phyloP scores from a whole-genome alignment of 108 stramenopile species.

The Nitzschia palea region DNA sequence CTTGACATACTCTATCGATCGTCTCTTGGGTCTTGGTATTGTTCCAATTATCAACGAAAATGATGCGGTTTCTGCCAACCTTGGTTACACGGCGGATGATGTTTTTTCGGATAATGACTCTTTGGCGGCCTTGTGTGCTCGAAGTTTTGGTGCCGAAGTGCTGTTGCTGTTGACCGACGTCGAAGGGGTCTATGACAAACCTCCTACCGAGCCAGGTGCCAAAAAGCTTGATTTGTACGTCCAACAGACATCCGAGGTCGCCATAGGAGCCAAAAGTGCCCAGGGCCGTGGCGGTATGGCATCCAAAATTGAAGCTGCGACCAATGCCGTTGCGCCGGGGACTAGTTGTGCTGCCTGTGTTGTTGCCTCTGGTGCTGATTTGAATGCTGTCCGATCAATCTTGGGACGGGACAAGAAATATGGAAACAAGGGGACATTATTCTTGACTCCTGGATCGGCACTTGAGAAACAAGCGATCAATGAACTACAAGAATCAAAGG shows the following conservation, averaged over 20 bases:
- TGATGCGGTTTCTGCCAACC: conserved; percentile 93
- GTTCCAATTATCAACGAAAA: conserved; percentile 98
- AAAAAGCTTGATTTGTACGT: conserved; percentile 68
- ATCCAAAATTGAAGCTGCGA: conserved; percentile 91
- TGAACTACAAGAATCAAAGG: conserved; percentile 53
- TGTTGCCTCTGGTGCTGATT: conserved; percentile 82
- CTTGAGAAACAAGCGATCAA: conserved; percentile 73
- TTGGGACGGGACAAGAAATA: conserved; percentile 42
- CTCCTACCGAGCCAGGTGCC: conserved; percentile 78
- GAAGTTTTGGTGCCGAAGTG: conserved; percentile 83
- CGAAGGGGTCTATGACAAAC: conserved; percentile 90
- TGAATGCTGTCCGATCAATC: conserved; percentile 79
- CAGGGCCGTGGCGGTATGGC: conserved; percentile 92
- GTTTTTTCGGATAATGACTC: conserved; percentile 97
- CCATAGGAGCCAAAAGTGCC: conserved; percentile 86
- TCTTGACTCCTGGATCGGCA: conserved; percentile 70
- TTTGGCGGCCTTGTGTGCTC: conserved; percentile 88
- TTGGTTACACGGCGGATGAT: conserved; percentile 83
- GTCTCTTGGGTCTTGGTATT: conserved; percentile 86
- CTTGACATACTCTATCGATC: conserved; percentile 79
- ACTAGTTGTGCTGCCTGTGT: conserved; percentile 78
- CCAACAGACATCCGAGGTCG: conserved; percentile 53
- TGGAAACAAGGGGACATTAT: conserved; percentile 68
- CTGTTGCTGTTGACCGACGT: conserved; percentile 94
- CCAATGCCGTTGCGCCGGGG: conserved; percentile 75